Evolutionary conservation across 495 filamentous ascomycete species (phyloP), one percentile per base, ranked within the genome.

Genomic region (Aeminium ludgeri): DNA sequence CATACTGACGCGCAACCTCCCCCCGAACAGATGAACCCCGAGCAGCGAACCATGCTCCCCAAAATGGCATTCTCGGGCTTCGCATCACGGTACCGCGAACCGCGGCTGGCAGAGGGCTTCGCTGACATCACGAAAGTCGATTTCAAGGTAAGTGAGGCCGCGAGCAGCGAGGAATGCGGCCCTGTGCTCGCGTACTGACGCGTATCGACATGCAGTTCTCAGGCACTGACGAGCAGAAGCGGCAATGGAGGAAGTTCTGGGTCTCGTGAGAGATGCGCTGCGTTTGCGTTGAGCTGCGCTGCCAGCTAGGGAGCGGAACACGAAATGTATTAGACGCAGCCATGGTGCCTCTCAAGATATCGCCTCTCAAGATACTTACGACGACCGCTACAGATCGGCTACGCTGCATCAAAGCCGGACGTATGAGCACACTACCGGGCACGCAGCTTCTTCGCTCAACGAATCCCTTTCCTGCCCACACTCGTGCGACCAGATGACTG

Each of bases 1-100:
- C 23, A 25, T 25, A 25, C 23, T 25, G 8, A 25, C 23, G 8
- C 23, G 23, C 23, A 8, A 8, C n/a, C n/a, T 25, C 8, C 23
- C 23, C 23, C 23, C 23, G 23, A 25, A 48, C 47, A 78, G 68
- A 60, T 85, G 64, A 95, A 94, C 43, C 87, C 84, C 5, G 85
- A 95, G 59, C 70, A 74, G 19, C 70, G 87, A 40, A 59, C 67
- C 1, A 65, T 74, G 1, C 72, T 96, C 5, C 86, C 86, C 1
- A 70, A 69, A 16, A 65, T 89, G 32, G 87, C 89, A 0, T 95
- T 93, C 56, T 71, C 66, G 10, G 67, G 73, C 18, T 97, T 81
- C 50, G 61, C 59, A 11, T 67, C 74, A 8, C 65, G 80, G 36
- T 86, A 78, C 58, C 72, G 72, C 48, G 70, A 77, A 49, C 89